Evolutionary conservation across 129 eudicot genomes (phyloP), one percentile per base, ranked within the genome.

Genomic region (Tagetes patula): DNA sequence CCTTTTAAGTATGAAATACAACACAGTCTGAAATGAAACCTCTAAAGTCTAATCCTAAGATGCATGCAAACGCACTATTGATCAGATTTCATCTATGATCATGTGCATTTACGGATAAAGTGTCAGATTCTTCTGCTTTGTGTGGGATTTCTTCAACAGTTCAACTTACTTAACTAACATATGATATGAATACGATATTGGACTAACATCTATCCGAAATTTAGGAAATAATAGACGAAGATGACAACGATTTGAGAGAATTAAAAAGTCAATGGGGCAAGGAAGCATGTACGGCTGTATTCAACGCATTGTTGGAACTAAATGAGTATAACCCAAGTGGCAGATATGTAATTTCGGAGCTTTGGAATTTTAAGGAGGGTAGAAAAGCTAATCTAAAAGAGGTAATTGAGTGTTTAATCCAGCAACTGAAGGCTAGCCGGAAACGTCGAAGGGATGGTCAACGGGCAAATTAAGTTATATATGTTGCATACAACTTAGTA

Each of bases 281-380:
- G 10, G 86, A 78, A 62, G 83, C 73, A 54, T 83, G 83, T 53
- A 67, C 71, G 11, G 83, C 88, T 32, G 96, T 89, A 36, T 73
- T 69, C 60, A 82, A 38, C 37, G 88, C 96, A 2, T 69, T 89
- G 76, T 36, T 86, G 77, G 92, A 85, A 67, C 40, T 84, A 53
- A 84, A 89, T 8, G 96, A 89, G 67, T 86, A 89, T 66, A 87
- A 85, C 62, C 88, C 93, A 13, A 87, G 93, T 71, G 96, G 96
- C 63, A 79, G 96, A 34, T 87, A 85, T 8, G 81, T 77, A 9
- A 85, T 87, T 70, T 70, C 86, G 1, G 96, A 90, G 75, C 87
- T 90, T 33, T 90, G 93, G 96, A 87, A 90, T 77, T 81, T 66
- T 75, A 87, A 85, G 76, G 85, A 87, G 45, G 73, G 79, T 10